A percentile compares a stretch with the other conserved stretches of the same genome.
These are phyloP conservation scores for Quercus mongolica DNA, from an alignment of 306 rosid genomes.

Conservation along the genomic window DNA sequence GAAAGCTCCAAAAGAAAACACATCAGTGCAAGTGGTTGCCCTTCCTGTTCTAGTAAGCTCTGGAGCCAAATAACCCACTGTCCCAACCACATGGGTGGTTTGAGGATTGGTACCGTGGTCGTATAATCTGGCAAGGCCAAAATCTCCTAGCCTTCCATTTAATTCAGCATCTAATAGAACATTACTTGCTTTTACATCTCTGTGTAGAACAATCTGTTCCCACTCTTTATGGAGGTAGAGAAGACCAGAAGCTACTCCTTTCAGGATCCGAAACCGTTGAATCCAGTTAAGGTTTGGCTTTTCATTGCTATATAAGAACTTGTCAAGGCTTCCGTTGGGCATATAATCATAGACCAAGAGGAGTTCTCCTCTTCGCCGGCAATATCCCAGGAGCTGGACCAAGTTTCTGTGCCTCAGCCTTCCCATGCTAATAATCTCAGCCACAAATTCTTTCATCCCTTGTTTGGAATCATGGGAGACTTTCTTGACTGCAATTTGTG, in stretches of 20 bases:
- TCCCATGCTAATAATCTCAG: constrained; percentile 38
- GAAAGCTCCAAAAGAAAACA: constrained; percentile 62
- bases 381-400: constrained; percentile 37
- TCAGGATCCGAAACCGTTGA: constrained; percentile 27
- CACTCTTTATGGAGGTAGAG: constrained; percentile 66
- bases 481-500: constrained; percentile 32
- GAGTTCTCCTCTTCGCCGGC: constrained; percentile 34
- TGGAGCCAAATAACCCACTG: constrained; percentile 74
- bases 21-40: constrained; percentile 54
- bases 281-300: constrained; percentile 20
- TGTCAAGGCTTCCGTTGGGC: constrained; percentile 42
- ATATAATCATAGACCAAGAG: constrained; percentile 38
- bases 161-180: constrained; percentile 51
- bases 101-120: constrained; percentile 60
- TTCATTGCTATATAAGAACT: constrained; percentile 5
- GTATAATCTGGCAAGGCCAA: constrained; percentile 60
- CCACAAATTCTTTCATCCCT: constrained; percentile 37
- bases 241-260: constrained; percentile 31
- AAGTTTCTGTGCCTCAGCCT: constrained; percentile 40
- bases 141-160: constrained; percentile 66
- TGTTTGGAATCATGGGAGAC: constrained; percentile 36
- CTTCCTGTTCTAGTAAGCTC: constrained; percentile 58
- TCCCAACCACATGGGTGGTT: constrained; percentile 71
- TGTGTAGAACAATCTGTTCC: constrained; percentile 70
- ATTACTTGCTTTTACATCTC: constrained; percentile 78